Percentiles rank a stretch among this genome's conserved stretches.
Conservation (phyloP, 495 filamentous ascomycete genomes). For the Thermothielavioides terrestris region DNA sequence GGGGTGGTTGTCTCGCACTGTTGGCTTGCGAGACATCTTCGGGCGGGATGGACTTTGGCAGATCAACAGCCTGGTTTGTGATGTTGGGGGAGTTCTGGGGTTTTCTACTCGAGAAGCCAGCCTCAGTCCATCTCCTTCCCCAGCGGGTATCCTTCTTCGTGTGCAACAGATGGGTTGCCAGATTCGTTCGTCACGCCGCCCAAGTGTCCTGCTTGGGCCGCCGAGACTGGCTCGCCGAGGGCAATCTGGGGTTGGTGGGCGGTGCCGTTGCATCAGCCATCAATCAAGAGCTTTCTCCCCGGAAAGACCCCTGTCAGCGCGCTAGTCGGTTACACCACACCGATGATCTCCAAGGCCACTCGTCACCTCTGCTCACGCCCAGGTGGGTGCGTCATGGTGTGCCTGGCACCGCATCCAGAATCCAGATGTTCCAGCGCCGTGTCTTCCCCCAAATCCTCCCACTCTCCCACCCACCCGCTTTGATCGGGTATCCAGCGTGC, state of each 20-base stretch:
- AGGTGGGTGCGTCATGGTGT: conserved; percentile 1
- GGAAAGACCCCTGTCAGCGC: conserved; percentile 14
- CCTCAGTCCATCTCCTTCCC: conserved; percentile 4
- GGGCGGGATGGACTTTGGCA: too few relatives aligned
- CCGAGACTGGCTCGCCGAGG: conserved; percentile 14
- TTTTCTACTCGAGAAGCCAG: too few relatives aligned
- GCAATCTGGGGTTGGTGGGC: conserved; percentile 19
- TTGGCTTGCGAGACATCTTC: too few relatives aligned
- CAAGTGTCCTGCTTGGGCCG: conserved; percentile 8
- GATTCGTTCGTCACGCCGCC: conserved; percentile 24
- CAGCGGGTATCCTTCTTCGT: conserved; percentile 9
- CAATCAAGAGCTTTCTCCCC: conserved; percentile 5
- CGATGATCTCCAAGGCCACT: conserved; percentile 22
- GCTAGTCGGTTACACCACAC: too few relatives aligned
- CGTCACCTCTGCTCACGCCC: conserved; percentile 17
- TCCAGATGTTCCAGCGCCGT: not conserved
- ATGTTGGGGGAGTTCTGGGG: too few relatives aligned
- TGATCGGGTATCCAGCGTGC: conserved; percentile 18
- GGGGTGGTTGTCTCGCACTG: not conserved
- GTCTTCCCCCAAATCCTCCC: conserved; percentile 5
- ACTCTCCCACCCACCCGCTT: conserved; percentile 4
- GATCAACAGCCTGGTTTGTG: too few relatives aligned
- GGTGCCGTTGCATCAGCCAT: conserved; percentile 15
- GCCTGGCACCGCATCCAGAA: not conserved
- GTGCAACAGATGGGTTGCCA: conserved; percentile 17